Evolutionary conservation across 495 filamentous ascomycete species (phyloP).

Genomic region (Aspergillus bertholletiae): DNA sequence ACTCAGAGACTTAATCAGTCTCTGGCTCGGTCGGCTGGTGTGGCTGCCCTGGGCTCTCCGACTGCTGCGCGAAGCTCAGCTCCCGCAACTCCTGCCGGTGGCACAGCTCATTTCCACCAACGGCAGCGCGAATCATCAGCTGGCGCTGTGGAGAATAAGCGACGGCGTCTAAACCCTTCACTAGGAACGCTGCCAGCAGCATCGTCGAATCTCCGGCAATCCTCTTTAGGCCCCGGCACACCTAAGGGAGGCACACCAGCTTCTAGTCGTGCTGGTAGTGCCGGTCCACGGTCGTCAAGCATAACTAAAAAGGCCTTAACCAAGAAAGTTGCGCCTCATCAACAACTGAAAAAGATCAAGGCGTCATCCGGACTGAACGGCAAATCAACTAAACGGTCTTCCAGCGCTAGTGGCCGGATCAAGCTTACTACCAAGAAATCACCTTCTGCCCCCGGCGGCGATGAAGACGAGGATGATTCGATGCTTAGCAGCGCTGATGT

Average conservation of each 20-base stretch:
- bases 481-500: slow-evolving; percentile 49
- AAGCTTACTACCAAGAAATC: slow-evolving; percentile 54
- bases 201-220: slow-evolving; percentile 74
- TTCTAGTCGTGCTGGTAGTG: slow-evolving; percentile 64
- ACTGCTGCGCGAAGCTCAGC: slow-evolving; percentile 47
- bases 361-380: slow-evolving; percentile 37
- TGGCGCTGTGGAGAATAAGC: slow-evolving; percentile 68
- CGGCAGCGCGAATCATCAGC: slow-evolving; percentile 73
- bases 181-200: slow-evolving; percentile 63
- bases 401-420: slow-evolving; percentile 36
- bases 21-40: slow-evolving; percentile 20
- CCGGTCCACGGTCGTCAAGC: slow-evolving; percentile 54
- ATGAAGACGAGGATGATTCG: slow-evolving; percentile 64
- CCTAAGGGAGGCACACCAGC: slow-evolving; percentile 73
- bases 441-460: slow-evolving; percentile 54
- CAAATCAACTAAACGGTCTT: slow-evolving; percentile 53
- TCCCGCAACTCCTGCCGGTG: slow-evolving; percentile 62
- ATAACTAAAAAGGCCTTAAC: slow-evolving; percentile 56
- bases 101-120: slow-evolving; percentile 57
- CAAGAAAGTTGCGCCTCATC: slow-evolving; percentile 67
- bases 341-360: slow-evolving; percentile 55
- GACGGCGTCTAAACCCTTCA: slow-evolving; percentile 64
- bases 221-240: slow-evolving; percentile 78
- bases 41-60: slow-evolving; percentile 25
- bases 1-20: slow-evolving; percentile 49